Evolutionary conservation across 371 early-diverging fungal genomes (phyloP), one percentile per base, ranked within the genome.

Genomic region (Mortierella sp.): DNA sequence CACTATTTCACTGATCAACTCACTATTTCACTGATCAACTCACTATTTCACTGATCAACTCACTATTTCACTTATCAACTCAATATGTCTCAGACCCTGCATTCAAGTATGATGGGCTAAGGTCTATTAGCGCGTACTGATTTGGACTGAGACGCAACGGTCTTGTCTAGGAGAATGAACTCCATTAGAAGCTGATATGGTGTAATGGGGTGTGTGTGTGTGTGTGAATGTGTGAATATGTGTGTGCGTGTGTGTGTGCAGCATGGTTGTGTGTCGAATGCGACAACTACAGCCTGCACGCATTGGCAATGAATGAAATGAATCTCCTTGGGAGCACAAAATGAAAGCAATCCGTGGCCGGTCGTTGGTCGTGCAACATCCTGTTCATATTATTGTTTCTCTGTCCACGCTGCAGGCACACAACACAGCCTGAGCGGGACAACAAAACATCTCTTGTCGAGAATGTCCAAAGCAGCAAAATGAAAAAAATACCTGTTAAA

Each of bases 1-100:
- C 50, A 50, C 16, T 50, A 14, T 16, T 50, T 16, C 50, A 50
- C 16, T 50, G 50, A 50, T 50, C 50, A n/a, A n/a, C n/a, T 16
- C 50, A 50, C 16, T 50, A 14, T 16, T 50, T 16, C 50, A 50
- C 16, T 50, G 50, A 50, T 50, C 50, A n/a, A n/a, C n/a, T 16
- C 50, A 50, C 16, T 50, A 14, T 16, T 50, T 16, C 50, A 50
- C 16, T 50, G 50, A 50, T 50, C 50, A n/a, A n/a, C n/a, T 16
- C 50, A 50, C 16, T 50, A 14, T 16, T 50, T 16, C 50, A 50
- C 16, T 50, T 13, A 50, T 50, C 50, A 50, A 50, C 50, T 16
- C 16, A 14, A 16, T n/a, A 24, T 68, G 68, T 68, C 68, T 50
- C 50, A 50, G 42, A 38, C 68, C 68, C 68, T 68, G 68, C 63